Conservation (phyloP, 2,329 filamentous ascomycete species). For the Apiospora marii region DNA sequence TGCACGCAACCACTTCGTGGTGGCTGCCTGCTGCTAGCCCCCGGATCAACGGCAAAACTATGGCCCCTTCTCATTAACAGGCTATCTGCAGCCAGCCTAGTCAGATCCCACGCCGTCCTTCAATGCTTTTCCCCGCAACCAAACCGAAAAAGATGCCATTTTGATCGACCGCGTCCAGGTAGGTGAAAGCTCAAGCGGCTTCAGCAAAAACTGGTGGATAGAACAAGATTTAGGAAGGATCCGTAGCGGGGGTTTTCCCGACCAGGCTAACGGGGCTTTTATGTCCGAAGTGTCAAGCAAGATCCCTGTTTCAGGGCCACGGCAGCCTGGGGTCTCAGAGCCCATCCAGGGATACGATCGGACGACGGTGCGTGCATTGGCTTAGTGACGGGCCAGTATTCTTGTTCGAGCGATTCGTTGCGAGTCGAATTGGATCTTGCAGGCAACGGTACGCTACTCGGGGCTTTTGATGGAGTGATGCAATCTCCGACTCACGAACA, state of each 20-base stretch:
- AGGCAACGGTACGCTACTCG: background rate
- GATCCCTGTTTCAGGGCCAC: background rate
- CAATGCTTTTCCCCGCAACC: too few relatives aligned
- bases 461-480: background rate
- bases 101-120: too few relatives aligned
- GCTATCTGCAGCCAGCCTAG: too few relatives aligned
- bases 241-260: background rate
- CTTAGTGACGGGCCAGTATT: background rate
- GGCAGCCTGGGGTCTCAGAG: too few relatives aligned
- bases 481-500: background rate
- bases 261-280: background rate
- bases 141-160: background rate
- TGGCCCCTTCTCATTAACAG: too few relatives aligned
- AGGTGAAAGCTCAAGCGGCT: background rate
- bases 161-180: background rate
- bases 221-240: constrained; percentile 4
- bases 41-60: too few relatives aligned
- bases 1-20: too few relatives aligned
- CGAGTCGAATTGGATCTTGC: background rate
- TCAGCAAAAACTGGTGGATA: background rate
- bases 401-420: background rate
- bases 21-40: too few relatives aligned
- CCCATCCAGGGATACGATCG: background rate
- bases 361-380: background rate
- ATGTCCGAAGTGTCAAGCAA: background rate